phyloP scores from a whole-genome alignment of 148 eudicot genomes.

The Fallopia convolvulus region DNA sequence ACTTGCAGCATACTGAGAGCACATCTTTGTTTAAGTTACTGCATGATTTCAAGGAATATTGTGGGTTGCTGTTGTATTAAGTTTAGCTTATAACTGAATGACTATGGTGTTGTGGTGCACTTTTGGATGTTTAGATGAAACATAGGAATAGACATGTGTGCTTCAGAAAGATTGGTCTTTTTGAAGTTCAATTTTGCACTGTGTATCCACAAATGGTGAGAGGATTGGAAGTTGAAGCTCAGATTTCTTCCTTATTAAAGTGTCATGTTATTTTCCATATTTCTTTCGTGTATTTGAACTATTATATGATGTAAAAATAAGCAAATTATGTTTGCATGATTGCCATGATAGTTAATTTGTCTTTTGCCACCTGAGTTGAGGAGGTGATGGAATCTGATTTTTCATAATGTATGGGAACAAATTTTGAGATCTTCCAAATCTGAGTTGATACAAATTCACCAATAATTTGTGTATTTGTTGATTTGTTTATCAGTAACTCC shows the following conservation, averaged over 20 bases:
- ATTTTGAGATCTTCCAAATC: background rate
- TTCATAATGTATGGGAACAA: background rate
- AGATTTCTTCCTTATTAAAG: background rate
- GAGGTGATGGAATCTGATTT: no score
- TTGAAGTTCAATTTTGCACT: background rate
- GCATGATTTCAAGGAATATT: background rate
- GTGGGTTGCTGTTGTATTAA: background rate
- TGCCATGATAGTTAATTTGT: background rate
- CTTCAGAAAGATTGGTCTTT: background rate
- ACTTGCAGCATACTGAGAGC: conserved; percentile 6
- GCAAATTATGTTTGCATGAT: background rate
- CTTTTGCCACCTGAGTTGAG: no score
- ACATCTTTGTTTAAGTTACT: background rate
- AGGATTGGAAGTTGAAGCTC: background rate
- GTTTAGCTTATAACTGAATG: background rate
- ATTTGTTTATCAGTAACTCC: background rate
- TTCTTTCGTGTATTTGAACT: background rate
- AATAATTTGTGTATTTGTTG: background rate
- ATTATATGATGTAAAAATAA: background rate
- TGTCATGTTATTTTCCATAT: background rate
- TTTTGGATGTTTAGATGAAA: background rate
- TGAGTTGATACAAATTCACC: background rate
- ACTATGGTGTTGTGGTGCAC: background rate
- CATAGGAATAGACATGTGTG: background rate
- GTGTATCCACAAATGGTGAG: background rate